Evolutionary conservation across 306 rosid genomes (phyloP).

Genomic region (Cyclanthera cordifolia): DNA sequence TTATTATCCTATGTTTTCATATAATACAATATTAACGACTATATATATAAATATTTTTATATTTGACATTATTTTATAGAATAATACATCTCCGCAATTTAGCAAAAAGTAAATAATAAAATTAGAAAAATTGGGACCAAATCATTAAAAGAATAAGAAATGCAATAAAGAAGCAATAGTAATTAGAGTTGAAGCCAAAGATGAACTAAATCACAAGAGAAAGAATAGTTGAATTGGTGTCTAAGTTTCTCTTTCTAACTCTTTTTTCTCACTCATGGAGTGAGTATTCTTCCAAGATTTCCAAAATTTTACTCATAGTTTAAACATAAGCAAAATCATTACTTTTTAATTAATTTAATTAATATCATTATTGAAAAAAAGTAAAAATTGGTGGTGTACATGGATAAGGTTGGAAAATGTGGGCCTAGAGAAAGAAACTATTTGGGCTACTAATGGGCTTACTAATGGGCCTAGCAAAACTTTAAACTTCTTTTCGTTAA

Average conservation of each 20-base stretch:
- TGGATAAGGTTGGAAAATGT: not conserved
- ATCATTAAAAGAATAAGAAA: not conserved
- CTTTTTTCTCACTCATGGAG: conserved; percentile 5
- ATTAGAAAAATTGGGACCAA: too few relatives aligned
- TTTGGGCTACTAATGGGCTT: not conserved
- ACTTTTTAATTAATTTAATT: not conserved
- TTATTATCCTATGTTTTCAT: too few relatives aligned
- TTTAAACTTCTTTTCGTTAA: too few relatives aligned
- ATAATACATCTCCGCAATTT: too few relatives aligned
- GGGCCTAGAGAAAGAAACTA: not conserved
- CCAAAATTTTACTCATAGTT: not conserved
- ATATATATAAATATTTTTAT: too few relatives aligned
- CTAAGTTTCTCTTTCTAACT: conserved; percentile 3
- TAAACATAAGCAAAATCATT: not conserved
- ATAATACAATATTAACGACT: too few relatives aligned
- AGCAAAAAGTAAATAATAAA: too few relatives aligned
- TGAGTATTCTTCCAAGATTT: conserved; percentile 3
- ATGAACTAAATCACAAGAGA: conserved; percentile 11
- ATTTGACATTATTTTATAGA: too few relatives aligned
- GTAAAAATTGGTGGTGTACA: not conserved
- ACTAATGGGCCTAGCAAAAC: not conserved
- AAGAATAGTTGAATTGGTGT: not conserved
- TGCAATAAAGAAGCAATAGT: not conserved
- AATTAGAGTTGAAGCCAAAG: not conserved
- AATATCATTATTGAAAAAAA: not conserved